Evolutionary conservation across 2,329 filamentous ascomycete genomes (phyloP).

Genomic region (Talaromyces islandicus): DNA sequence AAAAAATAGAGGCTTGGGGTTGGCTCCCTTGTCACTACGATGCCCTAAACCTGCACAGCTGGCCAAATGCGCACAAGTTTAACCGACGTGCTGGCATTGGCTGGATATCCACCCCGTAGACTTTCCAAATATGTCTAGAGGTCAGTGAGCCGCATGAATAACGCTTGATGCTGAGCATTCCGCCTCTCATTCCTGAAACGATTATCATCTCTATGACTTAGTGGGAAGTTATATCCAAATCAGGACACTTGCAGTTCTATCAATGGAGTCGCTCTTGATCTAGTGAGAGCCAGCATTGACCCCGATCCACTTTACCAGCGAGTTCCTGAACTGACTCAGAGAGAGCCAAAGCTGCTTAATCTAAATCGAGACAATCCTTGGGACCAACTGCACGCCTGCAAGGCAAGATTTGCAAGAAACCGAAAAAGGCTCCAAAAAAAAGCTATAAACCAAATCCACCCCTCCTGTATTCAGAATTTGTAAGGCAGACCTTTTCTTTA

Average conservation of each 20-base stretch:
- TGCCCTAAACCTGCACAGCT: constrained; percentile 5
- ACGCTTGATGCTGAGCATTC: constrained; percentile 11
- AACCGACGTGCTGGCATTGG: background rate
- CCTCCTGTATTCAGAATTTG: constrained; percentile 5
- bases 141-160: constrained; percentile 9
- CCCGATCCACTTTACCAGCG: constrained; percentile 9
- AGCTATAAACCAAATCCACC: constrained; percentile 16
- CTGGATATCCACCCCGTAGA: background rate
- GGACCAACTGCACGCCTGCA: constrained; percentile 11
- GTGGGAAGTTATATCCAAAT: constrained; percentile 8
- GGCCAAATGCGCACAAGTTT: background rate
- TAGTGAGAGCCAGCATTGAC: constrained; percentile 12
- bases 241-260: constrained; percentile 12
- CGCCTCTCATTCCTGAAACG: constrained; percentile 11
- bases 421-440: constrained; percentile 1
- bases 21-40: constrained; percentile 3
- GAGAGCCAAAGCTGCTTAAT: constrained; percentile 4
- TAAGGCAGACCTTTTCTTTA: constrained; percentile 7
- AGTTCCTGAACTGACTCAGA: constrained; percentile 3
- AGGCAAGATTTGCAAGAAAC: constrained; percentile 4
- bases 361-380: constrained; percentile 10
- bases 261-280: constrained; percentile 10
- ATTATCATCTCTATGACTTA: constrained; percentile 5
- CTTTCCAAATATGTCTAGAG: constrained; percentile 8
- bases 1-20: background rate